Evolutionary conservation across 225 moss, liverwort and hornwort genomes (phyloP).

Genomic region (Asterella californica): DNA sequence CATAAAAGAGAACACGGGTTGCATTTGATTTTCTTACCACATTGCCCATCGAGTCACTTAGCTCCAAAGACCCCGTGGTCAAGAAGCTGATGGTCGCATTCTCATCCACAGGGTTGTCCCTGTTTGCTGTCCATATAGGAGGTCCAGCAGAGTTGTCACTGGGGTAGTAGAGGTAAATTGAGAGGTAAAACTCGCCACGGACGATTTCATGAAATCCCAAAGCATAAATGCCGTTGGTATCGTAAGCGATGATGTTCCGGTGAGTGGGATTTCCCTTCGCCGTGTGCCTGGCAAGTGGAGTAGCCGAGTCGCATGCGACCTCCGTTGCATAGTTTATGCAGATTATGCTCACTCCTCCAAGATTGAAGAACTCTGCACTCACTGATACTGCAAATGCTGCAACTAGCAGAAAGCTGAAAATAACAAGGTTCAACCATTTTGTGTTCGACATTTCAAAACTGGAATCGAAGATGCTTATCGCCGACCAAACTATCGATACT

Average conservation of each 20-base stretch:
- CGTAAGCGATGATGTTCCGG: constrained; percentile 13
- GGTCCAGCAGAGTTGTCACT: constrained; percentile 7
- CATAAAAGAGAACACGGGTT: not conserved
- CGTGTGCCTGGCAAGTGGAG: not conserved
- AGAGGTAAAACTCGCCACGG: constrained; percentile 7
- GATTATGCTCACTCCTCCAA: not conserved
- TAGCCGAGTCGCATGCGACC: not conserved
- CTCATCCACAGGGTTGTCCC: constrained; percentile 8
- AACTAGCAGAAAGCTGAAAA: not conserved
- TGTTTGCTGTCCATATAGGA: not conserved
- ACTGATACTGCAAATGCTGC: not conserved
- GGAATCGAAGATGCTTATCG: not conserved
- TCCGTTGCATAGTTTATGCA: not conserved
- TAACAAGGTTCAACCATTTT: not conserved
- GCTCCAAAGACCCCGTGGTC: constrained; percentile 5
- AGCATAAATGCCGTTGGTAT: not conserved
- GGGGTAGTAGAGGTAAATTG: constrained; percentile 6
- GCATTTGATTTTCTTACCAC: not conserved
- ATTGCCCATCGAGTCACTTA: constrained; percentile 3
- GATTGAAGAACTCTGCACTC: not conserved
- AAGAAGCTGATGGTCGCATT: constrained; percentile 10
- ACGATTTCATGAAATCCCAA: constrained; percentile 1
- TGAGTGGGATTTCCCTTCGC: not conserved
- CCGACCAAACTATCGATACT: not conserved
- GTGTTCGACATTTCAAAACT: not conserved